Conservation (phyloP, 805 yeast species). For the Torulaspora indica region DNA sequence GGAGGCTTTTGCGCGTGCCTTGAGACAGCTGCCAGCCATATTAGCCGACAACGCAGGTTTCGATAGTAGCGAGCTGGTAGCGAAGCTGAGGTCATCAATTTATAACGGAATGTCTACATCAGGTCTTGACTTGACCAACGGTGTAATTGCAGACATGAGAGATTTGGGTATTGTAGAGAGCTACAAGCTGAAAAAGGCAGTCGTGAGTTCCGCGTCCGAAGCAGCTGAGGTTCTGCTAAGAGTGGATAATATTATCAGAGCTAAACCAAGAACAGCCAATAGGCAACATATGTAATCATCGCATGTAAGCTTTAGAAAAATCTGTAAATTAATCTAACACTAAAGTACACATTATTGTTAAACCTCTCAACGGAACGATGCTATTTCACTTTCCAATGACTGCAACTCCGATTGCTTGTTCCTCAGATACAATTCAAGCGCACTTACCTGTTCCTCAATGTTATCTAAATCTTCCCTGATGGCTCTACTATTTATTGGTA, state of each 20-base stretch:
- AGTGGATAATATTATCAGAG: slow-evolving; percentile 94
- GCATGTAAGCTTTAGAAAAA: slow-evolving; percentile 6
- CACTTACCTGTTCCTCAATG: slow-evolving; percentile 71
- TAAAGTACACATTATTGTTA: background rate
- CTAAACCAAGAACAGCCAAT: slow-evolving; percentile 95
- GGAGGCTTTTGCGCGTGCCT: slow-evolving; percentile 89
- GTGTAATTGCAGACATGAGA: slow-evolving; percentile 88
- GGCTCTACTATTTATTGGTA: slow-evolving; percentile 42
- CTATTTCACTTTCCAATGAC: slow-evolving; percentile 43
- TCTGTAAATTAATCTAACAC: slow-evolving; percentile 4
- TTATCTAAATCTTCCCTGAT: slow-evolving; percentile 59
- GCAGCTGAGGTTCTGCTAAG: slow-evolving; percentile 94
- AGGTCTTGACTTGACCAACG: slow-evolving; percentile 83
- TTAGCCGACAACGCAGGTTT: slow-evolving; percentile 96
- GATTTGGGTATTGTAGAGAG: slow-evolving; percentile 90
- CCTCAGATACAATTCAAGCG: slow-evolving; percentile 63
- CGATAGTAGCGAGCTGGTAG: slow-evolving; percentile 86
- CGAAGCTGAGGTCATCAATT: slow-evolving; percentile 76
- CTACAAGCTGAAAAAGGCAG: slow-evolving; percentile 86
- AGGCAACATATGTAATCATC: slow-evolving; percentile 45
- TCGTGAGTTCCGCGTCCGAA: slow-evolving; percentile 93
- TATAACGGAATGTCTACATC: slow-evolving; percentile 89
- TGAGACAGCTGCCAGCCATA: slow-evolving; percentile 91
- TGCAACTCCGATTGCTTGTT: slow-evolving; percentile 58
- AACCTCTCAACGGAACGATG: slow-evolving; percentile 9